These are phyloP conservation scores for Agrostemma githago DNA, from an alignment of 148 eudicot genomes.

Conservation along the genomic window DNA sequence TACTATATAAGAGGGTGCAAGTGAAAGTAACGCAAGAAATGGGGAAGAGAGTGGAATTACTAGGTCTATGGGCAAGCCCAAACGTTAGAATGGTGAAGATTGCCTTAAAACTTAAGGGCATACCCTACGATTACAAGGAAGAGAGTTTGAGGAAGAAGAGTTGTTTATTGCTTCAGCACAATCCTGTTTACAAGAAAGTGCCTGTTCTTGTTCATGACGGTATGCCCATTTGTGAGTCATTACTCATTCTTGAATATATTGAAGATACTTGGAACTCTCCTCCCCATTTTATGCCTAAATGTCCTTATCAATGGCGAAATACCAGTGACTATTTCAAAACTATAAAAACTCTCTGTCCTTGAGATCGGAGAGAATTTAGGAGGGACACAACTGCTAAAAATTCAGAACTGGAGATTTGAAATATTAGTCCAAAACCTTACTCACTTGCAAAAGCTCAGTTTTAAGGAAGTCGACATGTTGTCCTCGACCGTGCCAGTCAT, in stretches of 20 bases:
- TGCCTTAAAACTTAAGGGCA: constrained; percentile 34
- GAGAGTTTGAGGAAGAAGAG: constrained; percentile 29
- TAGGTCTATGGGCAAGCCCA: constrained; percentile 40
- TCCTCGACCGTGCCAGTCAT: constrained; percentile 23
- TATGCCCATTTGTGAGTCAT: too few species aligned
- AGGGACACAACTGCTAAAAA: constrained; percentile 3
- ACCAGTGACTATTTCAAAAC: constrained; percentile 26
- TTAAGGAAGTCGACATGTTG: constrained; percentile 14
- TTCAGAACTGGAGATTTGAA: constrained; percentile 15
- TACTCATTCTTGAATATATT: too few species aligned
- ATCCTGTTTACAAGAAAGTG: too few species aligned
- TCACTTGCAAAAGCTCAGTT: constrained; percentile 9
- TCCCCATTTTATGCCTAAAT: too few species aligned
- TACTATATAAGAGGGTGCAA: neutral
- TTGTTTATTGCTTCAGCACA: constrained; percentile 16
- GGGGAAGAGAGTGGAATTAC: constrained; percentile 16
- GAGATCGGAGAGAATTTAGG: constrained; percentile 18
- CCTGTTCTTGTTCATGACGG: too few species aligned
- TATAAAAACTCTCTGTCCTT: constrained; percentile 22
- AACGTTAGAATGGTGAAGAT: constrained; percentile 32
- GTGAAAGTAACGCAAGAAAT: neutral
- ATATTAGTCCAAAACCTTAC: constrained; percentile 26
- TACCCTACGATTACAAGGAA: constrained; percentile 29
- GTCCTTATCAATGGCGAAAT: constrained; percentile 38
- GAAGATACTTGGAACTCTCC: too few species aligned